Evolutionary conservation across 345 rosid species (phyloP), one percentile per base, ranked within the genome.

Genomic region (Populus deltoides): DNA sequence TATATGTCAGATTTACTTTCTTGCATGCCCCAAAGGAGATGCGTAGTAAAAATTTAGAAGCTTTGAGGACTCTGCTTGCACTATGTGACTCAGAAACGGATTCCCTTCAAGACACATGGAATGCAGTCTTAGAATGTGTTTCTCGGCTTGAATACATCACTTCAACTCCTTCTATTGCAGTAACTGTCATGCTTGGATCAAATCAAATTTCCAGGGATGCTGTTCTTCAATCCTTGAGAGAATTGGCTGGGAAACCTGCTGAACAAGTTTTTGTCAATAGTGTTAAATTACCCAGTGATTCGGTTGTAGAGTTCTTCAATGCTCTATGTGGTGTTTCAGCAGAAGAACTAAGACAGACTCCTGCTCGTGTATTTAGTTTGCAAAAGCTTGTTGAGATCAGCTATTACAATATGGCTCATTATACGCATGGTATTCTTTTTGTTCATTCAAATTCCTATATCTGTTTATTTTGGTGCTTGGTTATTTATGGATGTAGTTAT

Each of bases 321-420:
- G 99, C 99, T 76, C 90, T 96, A 6, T 92, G 99, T 81, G 95
- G 94, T 72, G 98, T 96, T 45, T 96, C 99, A 35, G 98, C 97
- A 67, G 99, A 96, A 86, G 99, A 96, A 78, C 83, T 96, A 72
- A 96, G 87, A 86, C 99, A 96, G 89, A 89, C 87, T 76, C 99
- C 99, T 83, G 97, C 99, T 75, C 97, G 99, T 69, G 98, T 96
- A 80, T 96, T 92, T 90, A 93, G 99, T 86, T 83, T 96, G 89
- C 99, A 96, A 85, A 96, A 96, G 83, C 97, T 96, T 79, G 97
- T 96, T 68, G 99, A 96, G 91, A 96, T 93, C 85, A 96, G 99
- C 86, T 96, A 96, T 83, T 96, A 96, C 90, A 96, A 96, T 78
- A 93, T 91, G 90, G 90, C 97, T 81, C 99, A 98, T 81, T 81